These are phyloP conservation scores for Phytophthora cryptogea DNA, from an alignment of 352 stramenopile species.

Conservation along the genomic window DNA sequence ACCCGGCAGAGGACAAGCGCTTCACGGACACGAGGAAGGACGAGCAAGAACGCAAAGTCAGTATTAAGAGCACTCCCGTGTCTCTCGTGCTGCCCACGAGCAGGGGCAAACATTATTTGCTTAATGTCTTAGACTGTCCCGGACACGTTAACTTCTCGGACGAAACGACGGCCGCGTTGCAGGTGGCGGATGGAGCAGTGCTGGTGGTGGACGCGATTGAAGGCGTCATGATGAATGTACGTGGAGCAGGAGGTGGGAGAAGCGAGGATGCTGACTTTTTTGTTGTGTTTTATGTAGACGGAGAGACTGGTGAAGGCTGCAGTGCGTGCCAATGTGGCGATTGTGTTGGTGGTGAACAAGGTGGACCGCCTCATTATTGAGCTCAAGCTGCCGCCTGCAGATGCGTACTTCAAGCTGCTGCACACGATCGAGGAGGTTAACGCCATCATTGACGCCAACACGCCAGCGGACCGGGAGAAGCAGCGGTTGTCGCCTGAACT, in stretches of 20 bases:
- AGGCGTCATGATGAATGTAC: slow-evolving; percentile 96
- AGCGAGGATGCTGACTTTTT: not conserved
- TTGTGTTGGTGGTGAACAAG: slow-evolving; percentile 97
- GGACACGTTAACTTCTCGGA: slow-evolving; percentile 98
- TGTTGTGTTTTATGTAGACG: slow-evolving; percentile 71
- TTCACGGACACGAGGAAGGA: slow-evolving; percentile 97
- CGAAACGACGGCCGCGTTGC: slow-evolving; percentile 93
- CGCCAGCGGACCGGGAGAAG: slow-evolving; percentile 42
- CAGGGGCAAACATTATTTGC: slow-evolving; percentile 94
- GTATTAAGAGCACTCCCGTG: slow-evolving; percentile 96
- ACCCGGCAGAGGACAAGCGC: slow-evolving; percentile 75
- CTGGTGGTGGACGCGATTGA: slow-evolving; percentile 98
- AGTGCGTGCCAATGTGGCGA: slow-evolving; percentile 86
- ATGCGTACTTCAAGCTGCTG: slow-evolving; percentile 98
- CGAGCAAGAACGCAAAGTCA: slow-evolving; percentile 97
- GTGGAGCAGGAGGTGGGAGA: not conserved
- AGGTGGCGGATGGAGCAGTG: slow-evolving; percentile 94
- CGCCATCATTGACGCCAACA: slow-evolving; percentile 82
- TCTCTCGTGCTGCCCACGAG: slow-evolving; percentile 94
- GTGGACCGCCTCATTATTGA: slow-evolving; percentile 99
- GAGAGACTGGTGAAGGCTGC: slow-evolving; percentile 94
- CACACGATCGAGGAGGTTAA: slow-evolving; percentile 98
- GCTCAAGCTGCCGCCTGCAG: slow-evolving; percentile 96
- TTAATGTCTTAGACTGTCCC: slow-evolving; percentile 98
- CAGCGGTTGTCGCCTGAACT: slow-evolving; percentile 89